These are phyloP conservation scores for Obba rivulosa DNA, from an alignment of 768 basidiomycete genomes.

Conservation along the genomic window DNA sequence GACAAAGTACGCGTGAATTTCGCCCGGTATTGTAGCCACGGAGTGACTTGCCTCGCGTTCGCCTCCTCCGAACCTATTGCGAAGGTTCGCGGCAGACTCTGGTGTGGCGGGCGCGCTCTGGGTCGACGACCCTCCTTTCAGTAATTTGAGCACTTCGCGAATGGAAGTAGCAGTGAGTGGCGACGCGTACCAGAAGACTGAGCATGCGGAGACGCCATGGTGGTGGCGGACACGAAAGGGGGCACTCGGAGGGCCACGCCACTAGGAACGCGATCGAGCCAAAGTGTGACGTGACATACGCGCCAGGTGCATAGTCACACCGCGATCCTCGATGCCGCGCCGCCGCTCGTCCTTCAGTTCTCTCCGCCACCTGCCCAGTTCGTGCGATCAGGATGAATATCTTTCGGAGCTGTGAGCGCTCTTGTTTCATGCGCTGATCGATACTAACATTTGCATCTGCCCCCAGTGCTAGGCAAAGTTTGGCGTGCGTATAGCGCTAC, in stretches of 20 bases:
- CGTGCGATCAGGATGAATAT: constrained; percentile 61
- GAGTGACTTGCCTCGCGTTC: constrained; percentile 3
- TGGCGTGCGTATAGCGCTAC: constrained; percentile 67
- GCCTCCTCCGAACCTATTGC: constrained; percentile 7
- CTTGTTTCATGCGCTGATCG: not conserved
- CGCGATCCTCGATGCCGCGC: constrained; percentile 10
- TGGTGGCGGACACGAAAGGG: not conserved
- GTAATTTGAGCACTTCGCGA: too few relatives aligned
- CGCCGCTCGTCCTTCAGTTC: not conserved
- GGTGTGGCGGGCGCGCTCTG: constrained; percentile 11
- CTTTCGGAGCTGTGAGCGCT: constrained; percentile 68
- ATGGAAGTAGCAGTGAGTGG: too few relatives aligned
- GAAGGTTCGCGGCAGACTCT: constrained; percentile 9
- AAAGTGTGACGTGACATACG: constrained; percentile 13
- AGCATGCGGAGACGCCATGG: constrained; percentile 3
- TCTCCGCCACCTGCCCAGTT: constrained; percentile 5
- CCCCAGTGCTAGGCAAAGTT: constrained; percentile 81
- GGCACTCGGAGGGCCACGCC: not conserved
- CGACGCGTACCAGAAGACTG: constrained; percentile 1
- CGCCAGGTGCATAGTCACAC: constrained; percentile 8
- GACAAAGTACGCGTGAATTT: not conserved
- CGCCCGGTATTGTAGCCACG: not conserved
- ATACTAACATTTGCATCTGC: constrained; percentile 14
- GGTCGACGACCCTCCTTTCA: not conserved
- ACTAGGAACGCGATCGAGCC: too few relatives aligned